These are phyloP conservation scores for Cladosporium velox DNA, from an alignment of 2,329 filamentous ascomycete species.

Conservation along the genomic window DNA sequence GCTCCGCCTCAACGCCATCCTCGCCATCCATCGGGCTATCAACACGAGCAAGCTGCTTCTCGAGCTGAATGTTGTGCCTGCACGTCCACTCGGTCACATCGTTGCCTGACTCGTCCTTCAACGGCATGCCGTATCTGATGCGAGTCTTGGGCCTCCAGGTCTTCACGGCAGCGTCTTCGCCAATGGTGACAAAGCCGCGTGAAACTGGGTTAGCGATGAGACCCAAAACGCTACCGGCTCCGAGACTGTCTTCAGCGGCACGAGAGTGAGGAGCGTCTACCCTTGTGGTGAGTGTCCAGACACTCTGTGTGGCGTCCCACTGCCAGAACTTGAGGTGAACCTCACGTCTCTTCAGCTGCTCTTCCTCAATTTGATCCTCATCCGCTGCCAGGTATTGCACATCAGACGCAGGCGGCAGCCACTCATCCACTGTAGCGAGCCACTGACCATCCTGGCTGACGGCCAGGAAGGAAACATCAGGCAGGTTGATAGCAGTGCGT, in stretches of 20 bases:
- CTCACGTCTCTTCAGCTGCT: conserved; percentile 60
- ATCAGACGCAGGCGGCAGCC: conserved; percentile 74
- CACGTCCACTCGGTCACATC: conserved; percentile 68
- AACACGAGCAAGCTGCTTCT: conserved; percentile 34
- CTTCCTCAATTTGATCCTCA: conserved; percentile 40
- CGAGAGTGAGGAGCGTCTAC: conserved; percentile 76
- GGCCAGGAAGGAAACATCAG: conserved; percentile 72
- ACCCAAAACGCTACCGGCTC: conserved; percentile 64
- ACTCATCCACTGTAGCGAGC: conserved; percentile 90
- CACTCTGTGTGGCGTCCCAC: conserved; percentile 56
- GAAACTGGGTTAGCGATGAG: conserved; percentile 69
- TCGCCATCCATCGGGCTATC: conserved; percentile 39
- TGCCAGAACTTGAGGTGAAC: conserved; percentile 90
- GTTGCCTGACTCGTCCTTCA: conserved; percentile 52
- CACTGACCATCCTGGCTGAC: conserved; percentile 81
- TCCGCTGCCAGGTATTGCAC: conserved; percentile 57
- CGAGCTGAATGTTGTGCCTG: conserved; percentile 54
- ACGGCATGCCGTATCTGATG: conserved; percentile 66
- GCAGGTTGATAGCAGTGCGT: conserved; percentile 71
- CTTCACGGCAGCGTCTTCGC: conserved; percentile 74
- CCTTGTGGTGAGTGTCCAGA: conserved; percentile 76
- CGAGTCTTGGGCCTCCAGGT: conserved; percentile 78
- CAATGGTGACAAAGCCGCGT: conserved; percentile 79
- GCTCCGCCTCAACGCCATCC: conserved; percentile 40
- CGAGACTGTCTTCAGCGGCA: conserved; percentile 29